These are phyloP conservation scores for Tuber aestivum DNA, from an alignment of 495 filamentous ascomycete genomes.

Conservation along the genomic window DNA sequence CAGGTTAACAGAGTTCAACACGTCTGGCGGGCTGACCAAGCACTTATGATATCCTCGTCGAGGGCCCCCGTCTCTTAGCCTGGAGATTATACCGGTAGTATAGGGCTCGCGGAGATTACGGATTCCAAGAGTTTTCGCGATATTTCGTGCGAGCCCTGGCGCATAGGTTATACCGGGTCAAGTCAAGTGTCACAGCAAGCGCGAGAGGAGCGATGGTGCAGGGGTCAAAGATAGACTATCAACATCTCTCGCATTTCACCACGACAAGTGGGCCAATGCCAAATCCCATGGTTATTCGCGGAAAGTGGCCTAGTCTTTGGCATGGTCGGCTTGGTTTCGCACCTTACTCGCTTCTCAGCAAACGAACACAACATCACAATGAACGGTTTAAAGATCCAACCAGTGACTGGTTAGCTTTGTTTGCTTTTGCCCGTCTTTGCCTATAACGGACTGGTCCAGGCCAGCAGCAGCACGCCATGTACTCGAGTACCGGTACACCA, in stretches of 20 bases:
- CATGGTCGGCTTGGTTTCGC: neutral
- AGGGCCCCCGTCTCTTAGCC: neutral
- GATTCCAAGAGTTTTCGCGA: neutral
- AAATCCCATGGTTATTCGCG: neutral
- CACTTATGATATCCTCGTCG: neutral
- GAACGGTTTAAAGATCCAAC: neutral
- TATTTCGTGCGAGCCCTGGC: neutral
- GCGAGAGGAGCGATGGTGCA: neutral
- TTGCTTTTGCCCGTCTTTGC: neutral
- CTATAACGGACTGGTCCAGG: neutral
- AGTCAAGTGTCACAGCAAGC: neutral
- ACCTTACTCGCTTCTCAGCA: neutral
- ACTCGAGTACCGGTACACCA: neutral
- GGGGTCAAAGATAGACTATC: neutral
- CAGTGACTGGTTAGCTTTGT: neutral
- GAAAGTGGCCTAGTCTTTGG: neutral
- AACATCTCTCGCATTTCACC: neutral
- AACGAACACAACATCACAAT: neutral
- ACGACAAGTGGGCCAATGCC: neutral
- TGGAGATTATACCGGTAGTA: neutral
- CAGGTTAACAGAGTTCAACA: neutral
- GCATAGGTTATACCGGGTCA: too few relatives aligned
- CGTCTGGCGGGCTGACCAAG: neutral
- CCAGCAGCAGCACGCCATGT: neutral
- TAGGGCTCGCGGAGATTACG: neutral